A percentile compares a stretch with the other conserved stretches of the same genome.
Conservation (phyloP, 148 eudicot genomes). For the Fagopyrum tataricum region DNA sequence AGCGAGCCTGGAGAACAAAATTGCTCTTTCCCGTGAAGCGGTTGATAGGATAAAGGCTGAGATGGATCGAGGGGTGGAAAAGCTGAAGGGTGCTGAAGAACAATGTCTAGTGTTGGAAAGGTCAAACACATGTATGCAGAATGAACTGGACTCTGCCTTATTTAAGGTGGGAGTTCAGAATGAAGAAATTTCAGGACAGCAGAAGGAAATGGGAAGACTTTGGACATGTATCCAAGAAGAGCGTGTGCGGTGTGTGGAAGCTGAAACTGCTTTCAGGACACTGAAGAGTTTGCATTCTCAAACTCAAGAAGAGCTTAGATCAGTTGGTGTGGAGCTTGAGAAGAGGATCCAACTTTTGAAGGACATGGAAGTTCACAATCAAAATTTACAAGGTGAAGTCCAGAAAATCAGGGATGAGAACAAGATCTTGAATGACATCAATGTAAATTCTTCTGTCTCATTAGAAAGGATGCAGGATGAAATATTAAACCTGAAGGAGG, state of each 20-base stretch:
- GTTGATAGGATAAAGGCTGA: constrained; percentile 49
- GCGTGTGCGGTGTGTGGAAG: constrained; percentile 62
- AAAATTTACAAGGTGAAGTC: constrained; percentile 38
- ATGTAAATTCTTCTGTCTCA: constrained; percentile 41
- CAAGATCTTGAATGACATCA: constrained; percentile 59
- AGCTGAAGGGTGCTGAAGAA: constrained; percentile 73
- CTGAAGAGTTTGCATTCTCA: constrained; percentile 63
- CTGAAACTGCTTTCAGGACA: constrained; percentile 72
- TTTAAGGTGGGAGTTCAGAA: constrained; percentile 50
- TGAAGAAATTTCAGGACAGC: constrained; percentile 76
- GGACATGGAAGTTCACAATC: constrained; percentile 51
- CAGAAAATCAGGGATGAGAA: constrained; percentile 58
- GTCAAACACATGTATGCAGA: constrained; percentile 50
- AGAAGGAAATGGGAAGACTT: constrained; percentile 74
- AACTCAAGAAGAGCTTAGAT: constrained; percentile 69
- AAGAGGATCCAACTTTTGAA: constrained; percentile 48
- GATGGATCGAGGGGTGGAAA: constrained; percentile 43
- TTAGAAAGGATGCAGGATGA: constrained; percentile 54
- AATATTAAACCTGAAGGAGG: constrained; percentile 44
- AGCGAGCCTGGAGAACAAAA: constrained; percentile 47
- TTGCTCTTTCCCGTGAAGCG: constrained; percentile 44
- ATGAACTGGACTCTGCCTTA: constrained; percentile 47
- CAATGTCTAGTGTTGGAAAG: constrained; percentile 49
- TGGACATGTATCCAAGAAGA: constrained; percentile 77
- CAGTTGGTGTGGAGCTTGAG: constrained; percentile 58